These are phyloP conservation scores for Middelhovenomyces tepae DNA, from an alignment of 805 yeast genomes.

Conservation along the genomic window DNA sequence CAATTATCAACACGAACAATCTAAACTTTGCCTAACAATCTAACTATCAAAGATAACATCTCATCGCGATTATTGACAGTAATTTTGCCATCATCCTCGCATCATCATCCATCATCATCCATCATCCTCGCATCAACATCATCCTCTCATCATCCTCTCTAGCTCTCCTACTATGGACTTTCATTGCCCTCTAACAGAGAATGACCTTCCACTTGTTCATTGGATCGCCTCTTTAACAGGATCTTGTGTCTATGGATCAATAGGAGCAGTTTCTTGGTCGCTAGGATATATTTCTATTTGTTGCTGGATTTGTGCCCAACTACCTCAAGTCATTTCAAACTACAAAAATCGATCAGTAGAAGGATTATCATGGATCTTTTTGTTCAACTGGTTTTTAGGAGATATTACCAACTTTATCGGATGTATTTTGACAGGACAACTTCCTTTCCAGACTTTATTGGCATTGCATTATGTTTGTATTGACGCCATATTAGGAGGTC, in stretches of 20 bases:
- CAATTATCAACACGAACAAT: too few relatives aligned
- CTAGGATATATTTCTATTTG: slow-evolving; percentile 37
- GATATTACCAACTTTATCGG: slow-evolving; percentile 56
- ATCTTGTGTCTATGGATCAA: slow-evolving; percentile 21
- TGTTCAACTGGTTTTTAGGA: slow-evolving; percentile 57
- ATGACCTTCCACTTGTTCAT: slow-evolving; percentile 14
- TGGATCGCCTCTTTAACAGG: slow-evolving; percentile 21
- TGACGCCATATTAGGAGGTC: slow-evolving; percentile 59
- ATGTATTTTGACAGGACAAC: slow-evolving; percentile 65
- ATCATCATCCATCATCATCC: slow-evolving; percentile 1
- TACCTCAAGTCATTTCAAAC: slow-evolving; percentile 60
- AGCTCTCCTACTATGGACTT: too few relatives aligned
- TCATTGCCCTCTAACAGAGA: slow-evolving; percentile 25
- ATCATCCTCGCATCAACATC: too few relatives aligned
- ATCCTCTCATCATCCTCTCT: too few relatives aligned
- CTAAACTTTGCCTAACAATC: slow-evolving; percentile 1
- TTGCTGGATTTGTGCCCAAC: slow-evolving; percentile 67
- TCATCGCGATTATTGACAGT: slow-evolving; percentile 4
- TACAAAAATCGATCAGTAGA: slow-evolving; percentile 53
- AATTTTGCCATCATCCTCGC: slow-evolving; percentile 6
- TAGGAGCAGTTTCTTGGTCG: slow-evolving; percentile 21
- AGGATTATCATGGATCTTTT: slow-evolving; percentile 54
- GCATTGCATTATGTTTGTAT: slow-evolving; percentile 67
- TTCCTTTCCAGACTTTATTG: slow-evolving; percentile 69
- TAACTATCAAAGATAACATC: neutral